These are phyloP conservation scores for Bruguiera sexangula DNA, from an alignment of 345 rosid genomes.

Conservation along the genomic window DNA sequence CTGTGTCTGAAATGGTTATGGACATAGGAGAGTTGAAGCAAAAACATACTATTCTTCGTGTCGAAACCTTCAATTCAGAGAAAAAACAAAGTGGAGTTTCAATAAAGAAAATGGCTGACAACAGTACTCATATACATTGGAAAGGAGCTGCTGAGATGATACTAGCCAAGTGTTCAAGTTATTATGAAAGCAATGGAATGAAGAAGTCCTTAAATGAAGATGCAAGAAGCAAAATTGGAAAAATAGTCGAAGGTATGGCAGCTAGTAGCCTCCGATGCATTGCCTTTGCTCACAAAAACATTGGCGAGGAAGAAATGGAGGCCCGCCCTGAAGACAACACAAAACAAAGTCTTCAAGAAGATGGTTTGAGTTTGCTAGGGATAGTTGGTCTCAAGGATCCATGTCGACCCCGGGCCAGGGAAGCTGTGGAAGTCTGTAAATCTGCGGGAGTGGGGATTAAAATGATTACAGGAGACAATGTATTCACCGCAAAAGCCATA, in stretches of 20 bases:
- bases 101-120: conserved; percentile 15
- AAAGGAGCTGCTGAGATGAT: conserved; percentile 38
- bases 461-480: conserved; percentile 28
- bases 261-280: conserved; percentile 33
- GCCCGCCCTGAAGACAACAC: background rate
- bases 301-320: conserved; percentile 6
- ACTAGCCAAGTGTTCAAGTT: conserved; percentile 20
- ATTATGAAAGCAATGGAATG: conserved; percentile 16
- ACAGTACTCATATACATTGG: conserved; percentile 22
- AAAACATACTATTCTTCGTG: conserved; percentile 13
- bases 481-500: conserved; percentile 32
- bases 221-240: conserved; percentile 15
- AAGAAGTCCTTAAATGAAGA: conserved; percentile 15
- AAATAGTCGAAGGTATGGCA: conserved; percentile 25
- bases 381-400: conserved; percentile 31
- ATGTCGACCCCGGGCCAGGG: conserved; percentile 25
- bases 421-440: conserved; percentile 27
- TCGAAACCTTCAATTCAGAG: conserved; percentile 34
- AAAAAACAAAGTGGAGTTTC: conserved; percentile 34
- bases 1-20: conserved; percentile 22
- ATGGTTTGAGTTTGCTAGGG: conserved; percentile 22
- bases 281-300: conserved; percentile 24
- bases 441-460: conserved; percentile 24
- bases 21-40: conserved; percentile 18
- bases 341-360: conserved; percentile 17